Percentiles rank a stretch among this genome's conserved stretches.
These are phyloP conservation scores for Botrytis deweyae DNA, from an alignment of 2,329 filamentous ascomycete species.

Conservation along the genomic window DNA sequence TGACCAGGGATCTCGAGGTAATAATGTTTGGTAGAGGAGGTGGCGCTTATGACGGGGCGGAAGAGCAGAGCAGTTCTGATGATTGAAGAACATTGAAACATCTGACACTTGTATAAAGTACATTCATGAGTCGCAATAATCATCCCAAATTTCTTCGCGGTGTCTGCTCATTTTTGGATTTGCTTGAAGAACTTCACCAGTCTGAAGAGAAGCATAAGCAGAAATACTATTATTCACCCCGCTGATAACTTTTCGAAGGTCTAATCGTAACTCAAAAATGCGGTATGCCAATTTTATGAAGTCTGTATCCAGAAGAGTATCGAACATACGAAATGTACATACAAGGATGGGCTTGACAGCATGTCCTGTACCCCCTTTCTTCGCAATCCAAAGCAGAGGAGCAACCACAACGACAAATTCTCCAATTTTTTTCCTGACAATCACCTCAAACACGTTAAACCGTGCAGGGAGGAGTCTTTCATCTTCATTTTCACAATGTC, in stretches of 20 bases:
- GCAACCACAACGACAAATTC: not conserved
- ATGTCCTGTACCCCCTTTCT: not conserved
- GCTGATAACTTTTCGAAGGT: not conserved
- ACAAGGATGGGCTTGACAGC: not conserved
- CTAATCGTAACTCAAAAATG: not conserved
- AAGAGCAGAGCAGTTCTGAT: not conserved
- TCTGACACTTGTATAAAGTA: too few species aligned
- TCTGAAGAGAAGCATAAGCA: not conserved
- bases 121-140: not conserved
- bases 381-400: not conserved
- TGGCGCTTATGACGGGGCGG: too few species aligned
- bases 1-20: too few species aligned
- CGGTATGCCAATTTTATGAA: too few species aligned
- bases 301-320: too few species aligned
- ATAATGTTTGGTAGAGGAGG: too few species aligned
- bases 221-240: not conserved
- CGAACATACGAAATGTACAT: not conserved
- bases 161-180: not conserved
- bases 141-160: too few species aligned
- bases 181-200: not conserved
- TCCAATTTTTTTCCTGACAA: not conserved
- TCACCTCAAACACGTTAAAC: too few species aligned
- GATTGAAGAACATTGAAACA: not conserved
- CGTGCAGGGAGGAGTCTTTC: not conserved
- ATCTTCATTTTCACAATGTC: not conserved